Conservation (phyloP, 2,329 filamentous ascomycete genomes). For the Lachnellula cervina region DNA sequence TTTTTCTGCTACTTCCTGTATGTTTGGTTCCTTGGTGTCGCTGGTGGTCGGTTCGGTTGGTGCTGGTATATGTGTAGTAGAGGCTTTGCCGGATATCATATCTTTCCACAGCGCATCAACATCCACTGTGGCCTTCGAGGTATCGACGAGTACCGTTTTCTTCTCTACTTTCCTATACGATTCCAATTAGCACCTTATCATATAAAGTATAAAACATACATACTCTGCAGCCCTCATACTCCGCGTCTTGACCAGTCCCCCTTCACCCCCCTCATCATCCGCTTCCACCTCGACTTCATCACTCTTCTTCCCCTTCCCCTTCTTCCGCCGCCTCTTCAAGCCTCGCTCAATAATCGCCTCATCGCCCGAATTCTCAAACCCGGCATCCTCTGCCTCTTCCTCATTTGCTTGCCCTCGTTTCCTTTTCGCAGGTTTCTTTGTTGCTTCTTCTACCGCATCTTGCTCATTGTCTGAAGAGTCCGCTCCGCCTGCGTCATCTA, state of each 20-base stretch:
- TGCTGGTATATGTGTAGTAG: neutral
- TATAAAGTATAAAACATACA: slow-evolving; percentile 19
- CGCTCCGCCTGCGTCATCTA: slow-evolving; percentile 34
- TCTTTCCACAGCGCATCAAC: slow-evolving; percentile 67
- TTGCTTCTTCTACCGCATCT: slow-evolving; percentile 16
- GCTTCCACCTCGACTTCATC: slow-evolving; percentile 43
- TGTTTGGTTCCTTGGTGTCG: neutral
- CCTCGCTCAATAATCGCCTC: slow-evolving; percentile 62
- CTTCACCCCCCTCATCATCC: slow-evolving; percentile 61
- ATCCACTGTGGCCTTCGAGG: slow-evolving; percentile 54
- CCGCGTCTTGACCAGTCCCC: slow-evolving; percentile 66
- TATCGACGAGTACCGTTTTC: slow-evolving; percentile 22
- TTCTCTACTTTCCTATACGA: slow-evolving; percentile 22
- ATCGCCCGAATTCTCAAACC: slow-evolving; percentile 66
- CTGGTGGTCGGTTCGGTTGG: slow-evolving; percentile 1
- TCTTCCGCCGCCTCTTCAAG: slow-evolving; percentile 47
- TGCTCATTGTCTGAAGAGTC: slow-evolving; percentile 31
- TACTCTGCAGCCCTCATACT: slow-evolving; percentile 63
- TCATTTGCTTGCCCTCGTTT: slow-evolving; percentile 27
- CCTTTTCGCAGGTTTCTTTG: slow-evolving; percentile 30
- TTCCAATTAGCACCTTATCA: slow-evolving; percentile 1
- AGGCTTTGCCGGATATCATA: slow-evolving; percentile 48
- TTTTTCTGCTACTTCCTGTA: neutral
- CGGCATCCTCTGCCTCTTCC: slow-evolving; percentile 41
- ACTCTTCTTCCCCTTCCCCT: slow-evolving; percentile 33